phyloP scores from a whole-genome alignment of 441 rosid species.

The Flueggea neowawraea region DNA sequence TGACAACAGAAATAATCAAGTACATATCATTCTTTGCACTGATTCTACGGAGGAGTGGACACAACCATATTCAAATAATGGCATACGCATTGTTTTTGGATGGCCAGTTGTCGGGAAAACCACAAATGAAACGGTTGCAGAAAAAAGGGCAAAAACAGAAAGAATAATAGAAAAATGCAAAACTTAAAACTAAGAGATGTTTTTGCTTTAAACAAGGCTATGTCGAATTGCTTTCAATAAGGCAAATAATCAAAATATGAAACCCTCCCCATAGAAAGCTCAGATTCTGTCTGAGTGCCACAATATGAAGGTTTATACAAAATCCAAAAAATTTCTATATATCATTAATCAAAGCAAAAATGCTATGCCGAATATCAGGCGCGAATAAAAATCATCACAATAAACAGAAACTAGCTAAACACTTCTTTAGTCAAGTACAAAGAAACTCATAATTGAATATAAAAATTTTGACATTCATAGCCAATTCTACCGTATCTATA shows the following conservation, averaged over 20 bases:
- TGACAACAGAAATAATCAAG: background rate
- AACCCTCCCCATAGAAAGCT: background rate
- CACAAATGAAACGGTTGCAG: background rate
- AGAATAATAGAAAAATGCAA: conserved; percentile 1
- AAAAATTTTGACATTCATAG: background rate
- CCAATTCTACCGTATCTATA: background rate
- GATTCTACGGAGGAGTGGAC: background rate
- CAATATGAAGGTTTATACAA: background rate
- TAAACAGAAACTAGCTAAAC: no score
- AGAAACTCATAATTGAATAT: background rate
- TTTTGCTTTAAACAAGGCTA: conserved; percentile 13
- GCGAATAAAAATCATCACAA: no score
- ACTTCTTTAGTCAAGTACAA: background rate
- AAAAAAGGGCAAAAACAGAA: background rate
- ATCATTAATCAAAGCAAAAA: background rate
- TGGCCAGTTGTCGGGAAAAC: no score
- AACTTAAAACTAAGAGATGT: conserved; percentile 6
- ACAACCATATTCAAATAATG: background rate
- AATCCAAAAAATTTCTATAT: background rate
- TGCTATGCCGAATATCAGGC: background rate
- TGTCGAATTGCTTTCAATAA: background rate
- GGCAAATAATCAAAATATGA: background rate
- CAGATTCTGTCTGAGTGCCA: background rate
- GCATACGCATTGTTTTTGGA: background rate
- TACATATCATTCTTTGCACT: background rate